A percentile compares a stretch with the other conserved stretches of the same genome.
Conservation (phyloP, 768 basidiomycete species). For the Auricularia cornea region DNA sequence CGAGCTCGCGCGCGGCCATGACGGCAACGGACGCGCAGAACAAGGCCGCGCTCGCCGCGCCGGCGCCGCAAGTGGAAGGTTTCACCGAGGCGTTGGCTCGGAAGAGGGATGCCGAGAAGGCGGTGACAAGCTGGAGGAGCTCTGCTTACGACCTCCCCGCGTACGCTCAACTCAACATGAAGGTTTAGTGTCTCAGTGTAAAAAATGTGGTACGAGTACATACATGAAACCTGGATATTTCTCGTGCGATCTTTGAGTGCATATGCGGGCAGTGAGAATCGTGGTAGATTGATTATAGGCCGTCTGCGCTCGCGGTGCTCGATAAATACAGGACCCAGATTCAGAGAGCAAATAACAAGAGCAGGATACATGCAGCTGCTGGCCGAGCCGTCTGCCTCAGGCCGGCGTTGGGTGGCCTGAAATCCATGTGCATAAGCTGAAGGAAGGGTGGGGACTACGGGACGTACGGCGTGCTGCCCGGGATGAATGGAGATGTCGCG, state of each 20-base stretch:
- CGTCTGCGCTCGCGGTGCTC: too few relatives aligned
- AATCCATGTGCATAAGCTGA: too few relatives aligned
- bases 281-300: too few relatives aligned
- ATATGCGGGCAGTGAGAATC: too few relatives aligned
- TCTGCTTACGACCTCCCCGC: conserved; percentile 23
- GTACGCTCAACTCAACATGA: background rate
- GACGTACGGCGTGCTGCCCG: background rate
- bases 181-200: background rate
- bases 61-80: conserved; percentile 9
- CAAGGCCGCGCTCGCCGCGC: conserved; percentile 15
- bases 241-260: too few relatives aligned
- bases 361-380: too few relatives aligned
- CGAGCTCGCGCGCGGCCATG: conserved; percentile 18
- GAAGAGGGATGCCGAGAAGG: conserved; percentile 26
- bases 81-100: conserved; percentile 19
- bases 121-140: conserved; percentile 28
- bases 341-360: too few relatives aligned
- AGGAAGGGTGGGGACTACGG: background rate
- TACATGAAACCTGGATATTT: too few relatives aligned
- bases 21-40: conserved; percentile 32
- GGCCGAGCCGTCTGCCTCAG: too few relatives aligned
- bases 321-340: too few relatives aligned
- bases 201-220: too few relatives aligned
- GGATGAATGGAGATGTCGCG: background rate
- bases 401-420: too few relatives aligned